Conservation (phyloP, 176 grass and related monocot species). For the Lolium perenne region DNA sequence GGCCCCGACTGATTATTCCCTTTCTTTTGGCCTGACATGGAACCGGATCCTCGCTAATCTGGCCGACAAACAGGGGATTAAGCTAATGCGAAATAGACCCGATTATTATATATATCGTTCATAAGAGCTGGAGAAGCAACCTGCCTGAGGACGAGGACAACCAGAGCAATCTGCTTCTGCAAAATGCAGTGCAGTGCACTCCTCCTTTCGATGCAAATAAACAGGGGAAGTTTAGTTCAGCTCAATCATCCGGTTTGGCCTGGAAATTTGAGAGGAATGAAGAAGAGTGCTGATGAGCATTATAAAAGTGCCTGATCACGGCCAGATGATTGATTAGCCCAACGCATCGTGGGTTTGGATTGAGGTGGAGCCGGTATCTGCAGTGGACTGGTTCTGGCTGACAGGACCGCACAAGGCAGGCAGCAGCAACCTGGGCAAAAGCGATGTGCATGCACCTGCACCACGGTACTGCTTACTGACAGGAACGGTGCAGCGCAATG, state of each 20-base stretch:
- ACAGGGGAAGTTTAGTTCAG: not conserved
- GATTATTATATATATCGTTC: not conserved
- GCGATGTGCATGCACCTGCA: not conserved
- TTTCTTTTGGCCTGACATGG: constrained; percentile 48
- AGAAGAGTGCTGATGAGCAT: not conserved
- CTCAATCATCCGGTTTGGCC: constrained; percentile 35
- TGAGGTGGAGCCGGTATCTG: not conserved
- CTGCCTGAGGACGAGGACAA: constrained; percentile 36
- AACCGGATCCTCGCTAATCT: constrained; percentile 73
- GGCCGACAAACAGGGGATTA: constrained; percentile 48
- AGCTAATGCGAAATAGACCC: not conserved
- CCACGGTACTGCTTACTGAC: not conserved
- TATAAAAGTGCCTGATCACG: not conserved
- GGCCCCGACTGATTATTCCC: constrained; percentile 32
- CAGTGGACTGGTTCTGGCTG: not conserved
- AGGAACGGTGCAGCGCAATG: constrained; percentile 20
- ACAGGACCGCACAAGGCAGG: constrained; percentile 3
- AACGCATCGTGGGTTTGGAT: not conserved
- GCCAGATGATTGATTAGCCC: constrained; percentile 52
- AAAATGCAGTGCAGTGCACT: not conserved
- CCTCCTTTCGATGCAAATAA: constrained; percentile 26
- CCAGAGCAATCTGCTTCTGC: not conserved
- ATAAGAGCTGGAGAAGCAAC: constrained; percentile 44
- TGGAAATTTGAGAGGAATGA: no score
- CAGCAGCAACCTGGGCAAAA: constrained; percentile 20